Evolutionary conservation across 2,329 filamentous ascomycete species (phyloP), one percentile per base, ranked within the genome.

Genomic region (Proliferodiscus dingleyae): DNA sequence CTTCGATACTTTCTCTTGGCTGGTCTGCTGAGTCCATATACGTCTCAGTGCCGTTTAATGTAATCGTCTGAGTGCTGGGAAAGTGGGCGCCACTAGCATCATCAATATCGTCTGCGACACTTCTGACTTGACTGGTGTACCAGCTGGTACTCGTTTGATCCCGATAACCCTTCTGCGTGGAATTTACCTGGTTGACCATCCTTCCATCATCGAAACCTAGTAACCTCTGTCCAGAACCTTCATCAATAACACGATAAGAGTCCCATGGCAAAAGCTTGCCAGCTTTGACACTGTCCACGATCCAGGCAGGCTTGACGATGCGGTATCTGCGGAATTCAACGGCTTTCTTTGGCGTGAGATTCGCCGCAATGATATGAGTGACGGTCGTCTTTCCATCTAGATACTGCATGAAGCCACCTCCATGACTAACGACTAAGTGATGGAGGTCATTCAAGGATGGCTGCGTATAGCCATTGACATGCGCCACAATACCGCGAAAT

Each of bases 391-490:
- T 98, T 29, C 83, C 86, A 65, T 96, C 90, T 9, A 98, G 72
- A 60, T 97, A 97, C 64, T 98, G 93, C 50, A 96, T 76, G 57
- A 95, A 97, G 0, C 86, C 87, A 24, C 90, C 94, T n/a, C 93
- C 93, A 77, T 97, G 83, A 57, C 85, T 80, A 15, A 98, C 91
- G 45, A 98, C 85, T 49, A 95, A 76, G 43, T 74, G 81, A 68
- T 95, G 91, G 15, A 98, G 77, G 73, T 95, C 81, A 57, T 89
- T 90, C 43, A 96, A 72, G 1, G 90, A 89, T 1, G 93, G 93
- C 59, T 97, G 91, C 0, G 93, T 98, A 63, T 97, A 98, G 39
- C 93, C 93, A 58, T 90, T 95, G 19, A 98, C 85, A 66, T 96
- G 88, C 8, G 85, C 89, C 10, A 95, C 89, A 7, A 97, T 77